Evolutionary conservation across 2,329 filamentous ascomycete species (phyloP).

Genomic region (Ceratocystis eucalypticola): DNA sequence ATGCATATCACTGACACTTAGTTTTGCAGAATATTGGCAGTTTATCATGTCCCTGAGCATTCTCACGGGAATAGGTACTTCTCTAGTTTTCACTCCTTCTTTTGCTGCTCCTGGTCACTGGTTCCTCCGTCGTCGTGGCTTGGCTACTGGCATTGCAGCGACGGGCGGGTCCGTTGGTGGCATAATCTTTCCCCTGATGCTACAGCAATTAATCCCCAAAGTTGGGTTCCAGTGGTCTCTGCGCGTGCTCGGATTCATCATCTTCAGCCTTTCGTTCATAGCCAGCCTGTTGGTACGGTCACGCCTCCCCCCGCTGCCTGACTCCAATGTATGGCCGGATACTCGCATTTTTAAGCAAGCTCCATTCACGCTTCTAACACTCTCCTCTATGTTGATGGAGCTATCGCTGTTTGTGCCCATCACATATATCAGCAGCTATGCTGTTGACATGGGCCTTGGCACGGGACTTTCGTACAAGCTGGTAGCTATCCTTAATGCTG

Average conservation of each 20-base stretch:
- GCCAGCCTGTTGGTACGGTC: constrained; percentile 37
- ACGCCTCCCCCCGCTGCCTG: constrained; percentile 38
- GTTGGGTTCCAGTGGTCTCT: constrained; percentile 38
- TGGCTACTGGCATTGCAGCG: constrained; percentile 64
- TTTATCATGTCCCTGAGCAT: constrained; percentile 68
- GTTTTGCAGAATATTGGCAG: constrained; percentile 51
- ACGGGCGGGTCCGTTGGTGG: constrained; percentile 56
- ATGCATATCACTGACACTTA: background rate
- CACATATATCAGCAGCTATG: constrained; percentile 63
- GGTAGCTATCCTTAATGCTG: constrained; percentile 68
- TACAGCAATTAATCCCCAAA: constrained; percentile 34
- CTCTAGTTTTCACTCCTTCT: constrained; percentile 64
- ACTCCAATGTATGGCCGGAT: constrained; percentile 39
- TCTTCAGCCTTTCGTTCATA: constrained; percentile 34
- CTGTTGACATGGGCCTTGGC: constrained; percentile 25
- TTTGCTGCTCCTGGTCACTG: constrained; percentile 65
- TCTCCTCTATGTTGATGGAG: constrained; percentile 56
- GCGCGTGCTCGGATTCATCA: constrained; percentile 38
- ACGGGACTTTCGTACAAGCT: constrained; percentile 46
- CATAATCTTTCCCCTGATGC: constrained; percentile 44
- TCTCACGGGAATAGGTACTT: constrained; percentile 57
- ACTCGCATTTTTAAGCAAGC: constrained; percentile 47
- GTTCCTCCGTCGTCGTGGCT: constrained; percentile 58
- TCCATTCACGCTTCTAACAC: constrained; percentile 45
- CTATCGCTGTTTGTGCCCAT: constrained; percentile 61